phyloP scores from a whole-genome alignment of 192 early-diverging fungal genomes.

The Linderina pennispora region DNA sequence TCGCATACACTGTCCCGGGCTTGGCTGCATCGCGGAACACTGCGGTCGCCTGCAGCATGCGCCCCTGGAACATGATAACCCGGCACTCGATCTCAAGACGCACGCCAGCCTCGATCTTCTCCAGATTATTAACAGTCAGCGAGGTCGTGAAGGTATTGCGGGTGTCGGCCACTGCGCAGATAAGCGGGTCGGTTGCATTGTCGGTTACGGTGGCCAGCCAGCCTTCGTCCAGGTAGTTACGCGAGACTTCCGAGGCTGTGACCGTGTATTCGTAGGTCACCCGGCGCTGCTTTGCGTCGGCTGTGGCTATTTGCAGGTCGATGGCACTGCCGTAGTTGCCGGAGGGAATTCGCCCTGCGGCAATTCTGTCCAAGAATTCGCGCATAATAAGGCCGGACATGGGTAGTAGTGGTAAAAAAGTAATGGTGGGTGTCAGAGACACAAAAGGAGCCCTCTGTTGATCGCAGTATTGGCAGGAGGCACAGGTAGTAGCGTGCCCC shows the following conservation, averaged over 20 bases:
- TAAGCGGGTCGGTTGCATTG: constrained; percentile 14
- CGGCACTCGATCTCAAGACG: constrained; percentile 18
- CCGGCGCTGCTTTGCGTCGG: constrained; percentile 7
- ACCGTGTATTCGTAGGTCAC: constrained; percentile 23
- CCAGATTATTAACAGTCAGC: constrained; percentile 15
- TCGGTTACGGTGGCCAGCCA: constrained; percentile 18
- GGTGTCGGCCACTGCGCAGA: background rate
- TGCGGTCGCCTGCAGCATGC: constrained; percentile 17
- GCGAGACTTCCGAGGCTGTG: constrained; percentile 20
- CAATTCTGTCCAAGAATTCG: constrained; percentile 24
- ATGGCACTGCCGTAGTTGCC: constrained; percentile 24
- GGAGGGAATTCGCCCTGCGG: background rate
- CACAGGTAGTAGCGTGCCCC: no score
- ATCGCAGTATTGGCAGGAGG: no score
- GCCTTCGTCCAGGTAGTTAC: constrained; percentile 15
- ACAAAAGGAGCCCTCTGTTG: no score
- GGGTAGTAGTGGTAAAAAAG: background rate
- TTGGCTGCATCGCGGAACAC: constrained; percentile 17
- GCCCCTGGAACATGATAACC: constrained; percentile 12
- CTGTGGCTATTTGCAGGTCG: constrained; percentile 9
- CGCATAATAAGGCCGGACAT: constrained; percentile 31
- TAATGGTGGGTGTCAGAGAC: no score
- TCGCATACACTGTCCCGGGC: constrained; percentile 9
- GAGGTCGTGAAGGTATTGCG: constrained; percentile 5
- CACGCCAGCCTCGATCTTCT: constrained; percentile 9